phyloP scores from a whole-genome alignment of 208 protist species.

The Leishmania guyanensis region DNA sequence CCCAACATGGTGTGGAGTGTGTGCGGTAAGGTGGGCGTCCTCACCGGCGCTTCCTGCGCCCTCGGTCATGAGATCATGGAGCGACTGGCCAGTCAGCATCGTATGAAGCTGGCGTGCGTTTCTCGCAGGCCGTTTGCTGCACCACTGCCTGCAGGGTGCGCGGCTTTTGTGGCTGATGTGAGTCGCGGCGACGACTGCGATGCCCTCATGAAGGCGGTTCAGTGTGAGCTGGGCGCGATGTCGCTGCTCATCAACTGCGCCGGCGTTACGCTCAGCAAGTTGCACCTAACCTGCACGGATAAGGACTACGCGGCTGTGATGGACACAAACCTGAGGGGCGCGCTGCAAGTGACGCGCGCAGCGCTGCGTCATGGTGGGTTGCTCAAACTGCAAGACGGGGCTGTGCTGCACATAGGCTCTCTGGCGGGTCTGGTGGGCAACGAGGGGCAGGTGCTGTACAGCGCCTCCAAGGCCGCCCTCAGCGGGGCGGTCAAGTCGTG shows the following conservation, averaged over 20 bases:
- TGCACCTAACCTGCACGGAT: constrained; percentile 66
- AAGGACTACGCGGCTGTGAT: constrained; percentile 74
- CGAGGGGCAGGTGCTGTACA: constrained; percentile 90
- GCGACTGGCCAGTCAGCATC: constrained; percentile 48
- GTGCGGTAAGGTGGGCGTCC: constrained; percentile 60
- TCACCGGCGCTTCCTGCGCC: constrained; percentile 74
- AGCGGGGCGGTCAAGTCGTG: constrained; percentile 80
- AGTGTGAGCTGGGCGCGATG: constrained; percentile 45
- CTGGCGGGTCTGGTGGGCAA: constrained; percentile 78
- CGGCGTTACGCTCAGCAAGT: constrained; percentile 77
- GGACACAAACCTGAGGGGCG: constrained; percentile 77
- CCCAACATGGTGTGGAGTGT: constrained; percentile 58
- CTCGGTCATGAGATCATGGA: constrained; percentile 57
- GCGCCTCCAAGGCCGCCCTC: constrained; percentile 91
- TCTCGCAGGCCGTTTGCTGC: constrained; percentile 44
- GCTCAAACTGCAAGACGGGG: constrained; percentile 48
- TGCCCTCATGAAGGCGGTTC: constrained; percentile 52
- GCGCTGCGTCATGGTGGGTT: constrained; percentile 83
- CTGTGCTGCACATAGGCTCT: constrained; percentile 83
- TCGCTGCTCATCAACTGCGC: constrained; percentile 83
- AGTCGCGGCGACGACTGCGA: constrained; percentile 50
- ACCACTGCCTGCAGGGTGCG: constrained; percentile 45
- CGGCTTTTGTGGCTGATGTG: constrained; percentile 58
- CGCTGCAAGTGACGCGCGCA: constrained; percentile 69
- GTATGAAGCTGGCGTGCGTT: constrained; percentile 66